Conservation (phyloP, 2,329 filamentous ascomycete species). For the Aspergillus fructus region DNA sequence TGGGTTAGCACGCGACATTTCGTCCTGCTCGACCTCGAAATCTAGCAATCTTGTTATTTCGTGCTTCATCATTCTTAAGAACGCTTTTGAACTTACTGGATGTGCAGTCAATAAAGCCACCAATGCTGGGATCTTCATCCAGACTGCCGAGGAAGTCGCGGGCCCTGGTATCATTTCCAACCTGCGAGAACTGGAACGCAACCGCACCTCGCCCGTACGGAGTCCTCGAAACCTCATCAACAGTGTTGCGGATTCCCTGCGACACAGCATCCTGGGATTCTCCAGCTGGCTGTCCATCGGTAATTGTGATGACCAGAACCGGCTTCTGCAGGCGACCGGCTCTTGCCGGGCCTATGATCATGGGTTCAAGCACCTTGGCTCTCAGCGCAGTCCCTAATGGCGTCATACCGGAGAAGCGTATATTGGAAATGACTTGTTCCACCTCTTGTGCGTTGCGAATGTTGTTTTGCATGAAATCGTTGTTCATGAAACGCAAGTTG, state of each 20-base stretch:
- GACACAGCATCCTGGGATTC: slow-evolving; percentile 58
- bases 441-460: slow-evolving; percentile 60
- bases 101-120: slow-evolving; percentile 65
- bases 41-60: slow-evolving; percentile 43
- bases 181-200: slow-evolving; percentile 68
- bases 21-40: slow-evolving; percentile 66
- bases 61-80: not conserved
- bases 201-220: slow-evolving; percentile 59
- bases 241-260: slow-evolving; percentile 57
- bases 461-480: slow-evolving; percentile 51
- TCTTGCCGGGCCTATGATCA: slow-evolving; percentile 56
- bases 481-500: slow-evolving; percentile 70
- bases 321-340: slow-evolving; percentile 60
- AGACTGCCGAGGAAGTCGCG: slow-evolving; percentile 63
- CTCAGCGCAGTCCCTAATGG: slow-evolving; percentile 64
- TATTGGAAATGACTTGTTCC: slow-evolving; percentile 55
- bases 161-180: slow-evolving; percentile 65
- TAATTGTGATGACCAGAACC: slow-evolving; percentile 64
- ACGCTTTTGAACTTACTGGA: slow-evolving; percentile 54
- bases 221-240: slow-evolving; percentile 50
- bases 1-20: slow-evolving; percentile 62
- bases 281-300: slow-evolving; percentile 65
- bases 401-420: slow-evolving; percentile 65
- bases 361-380: slow-evolving; percentile 63
- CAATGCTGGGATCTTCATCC: slow-evolving; percentile 63